Evolutionary conservation across 129 eudicot genomes (phyloP).

Genomic region (Lactuca sativa): DNA sequence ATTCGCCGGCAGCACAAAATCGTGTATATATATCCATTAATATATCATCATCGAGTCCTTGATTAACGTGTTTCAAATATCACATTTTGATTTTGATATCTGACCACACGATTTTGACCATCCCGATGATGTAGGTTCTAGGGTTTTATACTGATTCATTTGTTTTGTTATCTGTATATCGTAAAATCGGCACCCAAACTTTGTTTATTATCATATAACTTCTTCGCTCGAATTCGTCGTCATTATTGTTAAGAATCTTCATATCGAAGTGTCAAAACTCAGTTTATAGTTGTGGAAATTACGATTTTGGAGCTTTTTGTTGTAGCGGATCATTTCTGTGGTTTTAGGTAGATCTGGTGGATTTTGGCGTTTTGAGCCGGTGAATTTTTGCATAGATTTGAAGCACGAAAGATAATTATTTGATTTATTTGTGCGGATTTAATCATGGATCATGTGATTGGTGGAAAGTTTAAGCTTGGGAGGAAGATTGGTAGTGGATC

Average conservation of each 20-base stretch:
- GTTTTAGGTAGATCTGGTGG: conserved; percentile 43
- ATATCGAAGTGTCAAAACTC: background rate
- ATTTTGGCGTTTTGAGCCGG: background rate
- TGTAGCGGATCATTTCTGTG: conserved; percentile 8
- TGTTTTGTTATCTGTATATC: conserved; percentile 12
- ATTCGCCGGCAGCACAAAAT: background rate
- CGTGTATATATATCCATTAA: conserved; percentile 3
- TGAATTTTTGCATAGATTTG: conserved; percentile 5
- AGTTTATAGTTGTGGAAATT: conserved; percentile 16
- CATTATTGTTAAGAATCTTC: background rate
- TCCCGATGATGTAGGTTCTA: conserved; percentile 17
- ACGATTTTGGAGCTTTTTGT: conserved; percentile 8
- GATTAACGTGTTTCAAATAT: conserved; percentile 14
- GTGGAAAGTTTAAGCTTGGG: conserved; percentile 91
- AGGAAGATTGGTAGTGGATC: conserved; percentile 94
- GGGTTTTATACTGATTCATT: conserved; percentile 22
- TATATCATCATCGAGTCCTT: conserved; percentile 8
- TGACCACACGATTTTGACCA: conserved; percentile 9
- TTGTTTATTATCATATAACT: background rate
- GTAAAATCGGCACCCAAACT: background rate
- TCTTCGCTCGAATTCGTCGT: background rate
- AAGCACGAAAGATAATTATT: background rate
- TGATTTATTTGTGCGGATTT: conserved; percentile 2
- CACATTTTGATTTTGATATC: conserved; percentile 14
- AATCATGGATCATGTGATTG: conserved; percentile 79